phyloP scores from a whole-genome alignment of 257 asterid species.

The Plectranthus barbatus region DNA sequence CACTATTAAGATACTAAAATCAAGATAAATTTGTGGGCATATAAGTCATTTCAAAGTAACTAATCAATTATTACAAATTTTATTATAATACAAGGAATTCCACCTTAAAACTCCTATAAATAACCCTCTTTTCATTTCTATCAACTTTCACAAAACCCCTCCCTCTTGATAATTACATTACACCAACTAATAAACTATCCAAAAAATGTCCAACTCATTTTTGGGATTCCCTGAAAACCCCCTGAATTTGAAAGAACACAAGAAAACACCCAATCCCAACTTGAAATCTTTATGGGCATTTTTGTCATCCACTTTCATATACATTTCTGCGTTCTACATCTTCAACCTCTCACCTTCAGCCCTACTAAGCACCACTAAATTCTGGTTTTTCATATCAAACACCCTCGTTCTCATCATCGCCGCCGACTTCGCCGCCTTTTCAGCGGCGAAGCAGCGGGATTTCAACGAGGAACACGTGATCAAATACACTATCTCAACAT shows the following conservation, averaged over 20 bases:
- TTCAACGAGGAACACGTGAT: conserved; percentile 15
- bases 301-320: conserved; percentile 26
- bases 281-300: conserved; percentile 40
- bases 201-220: conserved; percentile 23
- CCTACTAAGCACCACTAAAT: conserved; percentile 39
- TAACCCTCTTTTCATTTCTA: neutral
- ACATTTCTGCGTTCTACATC: conserved; percentile 34
- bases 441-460: conserved; percentile 14
- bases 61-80: too few species aligned
- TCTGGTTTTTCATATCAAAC: conserved; percentile 65
- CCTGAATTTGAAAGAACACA: conserved; percentile 14
- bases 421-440: conserved; percentile 35
- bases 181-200: neutral
- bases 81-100: too few species aligned
- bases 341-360: conserved; percentile 45
- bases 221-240: conserved; percentile 14
- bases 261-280: conserved; percentile 12
- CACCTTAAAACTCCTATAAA: conserved; percentile 2
- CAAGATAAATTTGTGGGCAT: too few species aligned
- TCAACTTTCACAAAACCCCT: neutral
- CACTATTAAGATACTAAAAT: too few species aligned
- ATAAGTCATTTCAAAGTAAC: too few species aligned
- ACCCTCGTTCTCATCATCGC: conserved; percentile 47
- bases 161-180: neutral
- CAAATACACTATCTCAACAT: neutral